Evolutionary conservation across 116 monocot genomes (phyloP).

Genomic region (Trichopus zeylanicus): DNA sequence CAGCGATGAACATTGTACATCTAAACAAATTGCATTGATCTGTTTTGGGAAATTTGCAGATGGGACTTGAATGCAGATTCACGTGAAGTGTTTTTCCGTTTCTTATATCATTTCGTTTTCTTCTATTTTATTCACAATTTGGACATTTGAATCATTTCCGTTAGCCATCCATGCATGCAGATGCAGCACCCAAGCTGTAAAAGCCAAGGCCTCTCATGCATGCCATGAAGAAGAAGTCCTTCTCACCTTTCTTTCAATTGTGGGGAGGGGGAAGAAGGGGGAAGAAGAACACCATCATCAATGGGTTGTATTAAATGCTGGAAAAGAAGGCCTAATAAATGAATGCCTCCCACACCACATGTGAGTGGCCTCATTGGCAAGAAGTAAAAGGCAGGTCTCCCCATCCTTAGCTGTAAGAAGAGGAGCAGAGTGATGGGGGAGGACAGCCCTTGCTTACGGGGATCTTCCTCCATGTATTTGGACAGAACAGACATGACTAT

Average conservation of each 20-base stretch:
- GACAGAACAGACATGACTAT: no score
- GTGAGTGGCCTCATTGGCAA: conserved; percentile 7
- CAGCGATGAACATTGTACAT: no score
- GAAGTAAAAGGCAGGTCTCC: no score
- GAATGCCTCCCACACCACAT: conserved; percentile 6
- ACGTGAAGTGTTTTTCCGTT: conserved; percentile 12
- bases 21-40: no score
- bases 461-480: no score
- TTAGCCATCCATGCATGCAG: background rate
- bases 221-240: background rate
- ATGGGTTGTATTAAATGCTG: background rate
- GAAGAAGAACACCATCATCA: background rate
- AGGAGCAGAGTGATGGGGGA: no score
- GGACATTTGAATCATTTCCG: no score
- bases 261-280: background rate
- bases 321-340: background rate
- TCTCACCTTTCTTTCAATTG: background rate
- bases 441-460: no score
- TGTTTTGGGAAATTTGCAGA: conserved; percentile 15
- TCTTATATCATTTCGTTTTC: no score
- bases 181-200: conserved; percentile 13
- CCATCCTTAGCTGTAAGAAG: no score
- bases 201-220: conserved; percentile 14
- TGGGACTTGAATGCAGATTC: conserved; percentile 18
- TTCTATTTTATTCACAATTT: background rate